These are phyloP conservation scores for Trichoderma sp. DNA, from an alignment of 2,329 filamentous ascomycete genomes.

Conservation along the genomic window DNA sequence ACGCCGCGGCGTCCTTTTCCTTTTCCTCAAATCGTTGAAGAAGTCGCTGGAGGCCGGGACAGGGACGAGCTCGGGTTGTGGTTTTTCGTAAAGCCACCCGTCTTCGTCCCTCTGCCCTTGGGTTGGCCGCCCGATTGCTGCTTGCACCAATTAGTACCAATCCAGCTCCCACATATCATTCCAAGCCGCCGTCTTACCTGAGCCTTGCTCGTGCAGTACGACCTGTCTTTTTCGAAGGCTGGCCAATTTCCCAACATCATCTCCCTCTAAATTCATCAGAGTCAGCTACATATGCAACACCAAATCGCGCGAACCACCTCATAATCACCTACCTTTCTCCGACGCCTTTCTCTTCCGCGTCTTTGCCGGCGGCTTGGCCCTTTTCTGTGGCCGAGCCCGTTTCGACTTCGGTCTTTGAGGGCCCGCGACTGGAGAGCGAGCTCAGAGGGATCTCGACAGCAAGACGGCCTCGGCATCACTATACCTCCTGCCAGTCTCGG, in stretches of 20 bases:
- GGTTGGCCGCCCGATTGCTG: background rate
- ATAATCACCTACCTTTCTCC: constrained; percentile 25
- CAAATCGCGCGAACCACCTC: no score
- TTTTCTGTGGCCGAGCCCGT: no score
- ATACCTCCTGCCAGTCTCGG: background rate
- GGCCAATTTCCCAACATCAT: background rate
- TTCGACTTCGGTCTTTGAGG: no score
- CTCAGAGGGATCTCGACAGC: background rate
- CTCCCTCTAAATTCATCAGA: constrained; percentile 1
- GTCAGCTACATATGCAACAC: background rate
- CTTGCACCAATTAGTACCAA: background rate
- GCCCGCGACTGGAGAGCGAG: background rate
- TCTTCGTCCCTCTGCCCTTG: no score
- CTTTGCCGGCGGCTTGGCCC: constrained; percentile 25
- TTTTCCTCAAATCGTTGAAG: constrained; percentile 9
- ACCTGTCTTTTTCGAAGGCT: background rate
- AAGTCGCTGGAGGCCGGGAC: constrained; percentile 16
- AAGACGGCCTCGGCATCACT: background rate
- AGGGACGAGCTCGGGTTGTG: no score
- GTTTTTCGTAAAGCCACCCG: no score
- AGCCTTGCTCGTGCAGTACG: background rate
- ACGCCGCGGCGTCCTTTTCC: background rate
- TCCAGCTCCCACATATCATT: background rate
- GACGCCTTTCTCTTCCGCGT: constrained; percentile 32
- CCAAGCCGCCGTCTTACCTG: background rate